A percentile compares a stretch with the other conserved stretches of the same genome.
Evolutionary conservation across 495 filamentous ascomycete genomes (phyloP).

Genomic region (Trichoderma virens): DNA sequence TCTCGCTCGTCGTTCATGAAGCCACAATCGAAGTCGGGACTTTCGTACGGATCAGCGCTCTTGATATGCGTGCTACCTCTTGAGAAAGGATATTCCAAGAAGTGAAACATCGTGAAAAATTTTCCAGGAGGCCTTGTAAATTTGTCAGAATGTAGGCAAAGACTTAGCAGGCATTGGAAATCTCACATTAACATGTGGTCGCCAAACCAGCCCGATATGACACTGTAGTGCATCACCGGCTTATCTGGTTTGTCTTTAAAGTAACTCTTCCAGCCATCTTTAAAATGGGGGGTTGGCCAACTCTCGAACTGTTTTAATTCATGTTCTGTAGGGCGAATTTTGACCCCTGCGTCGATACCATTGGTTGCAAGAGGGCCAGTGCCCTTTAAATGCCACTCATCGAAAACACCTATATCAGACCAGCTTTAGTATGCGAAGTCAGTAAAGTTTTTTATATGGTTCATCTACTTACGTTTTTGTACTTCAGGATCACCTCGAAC

Average conservation of each 20-base stretch:
- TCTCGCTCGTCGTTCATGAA: constrained; percentile 84
- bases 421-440: neutral
- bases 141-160: neutral
- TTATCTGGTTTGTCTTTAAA: constrained; percentile 83
- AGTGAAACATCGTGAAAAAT: constrained; percentile 86
- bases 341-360: constrained; percentile 77
- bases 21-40: constrained; percentile 72
- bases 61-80: constrained; percentile 67
- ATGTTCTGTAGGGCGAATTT: constrained; percentile 62
- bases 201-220: constrained; percentile 60
- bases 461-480: constrained; percentile 42
- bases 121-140: constrained; percentile 53
- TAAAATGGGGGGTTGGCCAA: constrained; percentile 62
- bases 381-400: constrained; percentile 73
- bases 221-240: constrained; percentile 75
- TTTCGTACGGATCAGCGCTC: constrained; percentile 62
- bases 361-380: constrained; percentile 77
- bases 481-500: constrained; percentile 63
- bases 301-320: constrained; percentile 61
- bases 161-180: neutral
- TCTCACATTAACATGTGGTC: constrained; percentile 59
- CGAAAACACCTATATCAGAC: constrained; percentile 40
- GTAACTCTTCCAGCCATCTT: constrained; percentile 66
- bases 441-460: neutral
- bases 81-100: constrained; percentile 76